Evolutionary conservation across 495 filamentous ascomycete species (phyloP).

Genomic region (Barbatosphaeria neglecta): DNA sequence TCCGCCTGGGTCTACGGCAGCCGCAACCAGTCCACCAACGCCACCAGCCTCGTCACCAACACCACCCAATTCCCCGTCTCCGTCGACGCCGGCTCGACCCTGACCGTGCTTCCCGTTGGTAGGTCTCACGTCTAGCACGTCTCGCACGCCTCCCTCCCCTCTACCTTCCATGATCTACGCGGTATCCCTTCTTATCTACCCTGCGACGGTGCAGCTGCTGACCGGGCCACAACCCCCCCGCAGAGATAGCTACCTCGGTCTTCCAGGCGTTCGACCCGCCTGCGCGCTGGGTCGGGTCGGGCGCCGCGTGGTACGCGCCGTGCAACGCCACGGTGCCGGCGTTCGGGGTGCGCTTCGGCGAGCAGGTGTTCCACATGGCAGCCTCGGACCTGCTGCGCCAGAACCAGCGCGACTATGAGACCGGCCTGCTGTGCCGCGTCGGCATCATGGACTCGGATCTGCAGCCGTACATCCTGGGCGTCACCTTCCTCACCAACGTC

Average conservation of each 20-base stretch:
- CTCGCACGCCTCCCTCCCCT: not conserved
- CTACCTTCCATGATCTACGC: not conserved
- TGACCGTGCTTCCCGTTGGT: slow-evolving; percentile 24
- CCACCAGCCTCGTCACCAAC: slow-evolving; percentile 3
- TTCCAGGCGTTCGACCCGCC: slow-evolving; percentile 41
- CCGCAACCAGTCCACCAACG: not conserved
- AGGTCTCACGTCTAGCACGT: too few relatives aligned
- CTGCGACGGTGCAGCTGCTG: not conserved
- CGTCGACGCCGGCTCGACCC: slow-evolving; percentile 28
- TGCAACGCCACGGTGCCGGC: slow-evolving; percentile 44
- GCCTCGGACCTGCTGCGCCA: slow-evolving; percentile 40
- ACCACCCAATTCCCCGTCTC: slow-evolving; percentile 22
- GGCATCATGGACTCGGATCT: slow-evolving; percentile 26
- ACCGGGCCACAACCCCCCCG: not conserved
- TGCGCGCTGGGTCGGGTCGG: slow-evolving; percentile 25
- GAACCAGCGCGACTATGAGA: slow-evolving; percentile 23
- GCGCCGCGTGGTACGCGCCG: slow-evolving; percentile 35
- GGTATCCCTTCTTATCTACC: not conserved
- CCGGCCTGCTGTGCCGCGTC: slow-evolving; percentile 28
- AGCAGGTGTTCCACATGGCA: slow-evolving; percentile 39
- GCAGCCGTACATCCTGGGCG: slow-evolving; percentile 41
- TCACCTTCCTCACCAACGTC: slow-evolving; percentile 49
- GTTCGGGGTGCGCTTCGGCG: slow-evolving; percentile 41
- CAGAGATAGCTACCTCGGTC: slow-evolving; percentile 31
- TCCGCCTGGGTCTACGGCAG: slow-evolving; percentile 14